A percentile compares a stretch with the other conserved stretches of the same genome.
Conservation (phyloP, 192 early-diverging fungal species). For the Coemansia pectinata region DNA sequence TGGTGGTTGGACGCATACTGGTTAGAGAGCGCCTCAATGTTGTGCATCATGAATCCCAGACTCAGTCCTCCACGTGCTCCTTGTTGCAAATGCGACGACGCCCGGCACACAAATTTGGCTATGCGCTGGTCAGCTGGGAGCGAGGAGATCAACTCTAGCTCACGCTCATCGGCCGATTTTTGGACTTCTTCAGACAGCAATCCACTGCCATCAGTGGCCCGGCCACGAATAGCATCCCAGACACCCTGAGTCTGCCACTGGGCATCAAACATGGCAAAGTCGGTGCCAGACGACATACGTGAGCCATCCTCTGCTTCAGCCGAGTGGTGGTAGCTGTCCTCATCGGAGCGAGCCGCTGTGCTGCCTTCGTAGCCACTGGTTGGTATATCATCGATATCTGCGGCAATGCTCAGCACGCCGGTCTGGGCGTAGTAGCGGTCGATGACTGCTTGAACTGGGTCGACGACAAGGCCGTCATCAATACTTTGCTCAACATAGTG, state of each 20-base stretch:
- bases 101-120: slow-evolving; percentile 52
- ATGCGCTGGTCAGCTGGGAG: slow-evolving; percentile 52
- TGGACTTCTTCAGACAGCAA: slow-evolving; percentile 2
- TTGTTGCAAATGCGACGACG: slow-evolving; percentile 53
- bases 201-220: background rate
- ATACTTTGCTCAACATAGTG: background rate
- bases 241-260: slow-evolving; percentile 9
- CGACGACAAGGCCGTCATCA: slow-evolving; percentile 22
- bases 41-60: slow-evolving; percentile 54
- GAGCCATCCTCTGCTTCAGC: background rate
- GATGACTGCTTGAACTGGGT: slow-evolving; percentile 42
- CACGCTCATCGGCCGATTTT: slow-evolving; percentile 29
- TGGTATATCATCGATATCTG: slow-evolving; percentile 47
- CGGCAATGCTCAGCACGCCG: slow-evolving; percentile 25
- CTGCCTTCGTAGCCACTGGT: slow-evolving; percentile 5
- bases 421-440: slow-evolving; percentile 45
- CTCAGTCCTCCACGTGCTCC: slow-evolving; percentile 47
- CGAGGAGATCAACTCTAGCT: slow-evolving; percentile 41
- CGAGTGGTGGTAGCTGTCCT: background rate
- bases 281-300: background rate
- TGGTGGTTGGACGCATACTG: slow-evolving; percentile 41
- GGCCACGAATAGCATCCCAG: slow-evolving; percentile 13
- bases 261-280: slow-evolving; percentile 5
- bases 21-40: slow-evolving; percentile 33
- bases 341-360: background rate